Evolutionary conservation across 202 grass and related monocot species (phyloP).

Genomic region (Musa balbisiana): DNA sequence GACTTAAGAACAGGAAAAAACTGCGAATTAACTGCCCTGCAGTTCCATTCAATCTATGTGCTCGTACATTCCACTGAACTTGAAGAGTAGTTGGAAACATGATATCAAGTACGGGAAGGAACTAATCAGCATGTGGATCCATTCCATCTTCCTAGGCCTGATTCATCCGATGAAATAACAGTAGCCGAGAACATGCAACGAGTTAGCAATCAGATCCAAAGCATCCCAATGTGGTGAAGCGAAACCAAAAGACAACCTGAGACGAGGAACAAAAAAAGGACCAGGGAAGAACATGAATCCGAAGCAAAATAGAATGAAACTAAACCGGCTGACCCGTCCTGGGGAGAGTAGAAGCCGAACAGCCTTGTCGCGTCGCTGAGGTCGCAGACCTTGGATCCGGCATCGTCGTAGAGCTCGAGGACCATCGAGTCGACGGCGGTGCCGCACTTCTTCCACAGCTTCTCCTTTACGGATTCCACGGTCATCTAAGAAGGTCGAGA

Average conservation of each 20-base stretch:
- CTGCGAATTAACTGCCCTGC: too few species aligned
- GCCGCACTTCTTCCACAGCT: conserved; percentile 84
- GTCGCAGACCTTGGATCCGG: conserved; percentile 56
- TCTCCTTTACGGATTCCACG: conserved; percentile 75
- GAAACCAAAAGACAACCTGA: neutral
- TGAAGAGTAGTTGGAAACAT: too few species aligned
- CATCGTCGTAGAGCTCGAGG: conserved; percentile 70
- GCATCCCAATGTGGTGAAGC: neutral
- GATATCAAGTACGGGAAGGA: too few species aligned
- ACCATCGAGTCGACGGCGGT: conserved; percentile 58
- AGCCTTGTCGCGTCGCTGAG: conserved; percentile 43
- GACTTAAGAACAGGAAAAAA: too few species aligned
- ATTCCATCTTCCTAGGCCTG: too few species aligned
- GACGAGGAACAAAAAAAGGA: neutral
- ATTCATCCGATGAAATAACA: too few species aligned
- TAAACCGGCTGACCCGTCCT: conserved; percentile 36
- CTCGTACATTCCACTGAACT: too few species aligned
- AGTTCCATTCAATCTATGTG: too few species aligned
- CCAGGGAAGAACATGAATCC: neutral
- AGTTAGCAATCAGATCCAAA: neutral
- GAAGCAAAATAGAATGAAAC: neutral
- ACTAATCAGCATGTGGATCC: too few species aligned
- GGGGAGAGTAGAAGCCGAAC: conserved; percentile 62
- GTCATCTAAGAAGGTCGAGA: conserved; percentile 29
- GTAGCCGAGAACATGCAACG: neutral